These are phyloP conservation scores for Cryptosporidium sp. DNA, from an alignment of 169 alveolate species.

Conservation along the genomic window DNA sequence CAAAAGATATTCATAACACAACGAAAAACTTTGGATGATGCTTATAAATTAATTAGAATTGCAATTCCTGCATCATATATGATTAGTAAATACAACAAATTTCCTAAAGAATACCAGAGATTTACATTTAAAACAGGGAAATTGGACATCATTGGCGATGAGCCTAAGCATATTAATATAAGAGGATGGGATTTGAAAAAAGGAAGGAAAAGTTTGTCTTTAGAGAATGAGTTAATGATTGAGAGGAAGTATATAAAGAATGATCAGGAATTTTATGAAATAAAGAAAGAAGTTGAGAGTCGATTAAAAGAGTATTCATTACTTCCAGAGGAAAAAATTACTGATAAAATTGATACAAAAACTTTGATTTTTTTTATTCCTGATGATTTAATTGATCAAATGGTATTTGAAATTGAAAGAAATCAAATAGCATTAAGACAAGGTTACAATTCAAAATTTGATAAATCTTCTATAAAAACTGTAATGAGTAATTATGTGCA, in stretches of 20 bases:
- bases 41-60: slow-evolving; percentile 6
- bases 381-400: slow-evolving; percentile 44
- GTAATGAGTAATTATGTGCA: neutral
- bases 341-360: neutral
- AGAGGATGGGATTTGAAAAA: slow-evolving; percentile 51
- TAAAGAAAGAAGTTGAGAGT: neutral
- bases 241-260: slow-evolving; percentile 33
- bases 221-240: slow-evolving; percentile 10
- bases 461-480: neutral
- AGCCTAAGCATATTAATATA: slow-evolving; percentile 12
- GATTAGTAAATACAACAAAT: slow-evolving; percentile 32
- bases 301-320: slow-evolving; percentile 2
- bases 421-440: slow-evolving; percentile 3
- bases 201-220: slow-evolving; percentile 10
- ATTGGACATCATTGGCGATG: slow-evolving; percentile 17
- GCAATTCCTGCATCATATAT: slow-evolving; percentile 47
- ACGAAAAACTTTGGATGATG: slow-evolving; percentile 6
- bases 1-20: slow-evolving; percentile 13
- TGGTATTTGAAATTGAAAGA: slow-evolving; percentile 24
- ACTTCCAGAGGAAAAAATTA: neutral
- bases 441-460: neutral
- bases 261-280: slow-evolving; percentile 43
- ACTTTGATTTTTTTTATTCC: slow-evolving; percentile 30
- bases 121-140: slow-evolving; percentile 11
- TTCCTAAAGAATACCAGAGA: slow-evolving; percentile 36